Conservation (phyloP, 768 basidiomycete species). For the Boletellus sp. region DNA sequence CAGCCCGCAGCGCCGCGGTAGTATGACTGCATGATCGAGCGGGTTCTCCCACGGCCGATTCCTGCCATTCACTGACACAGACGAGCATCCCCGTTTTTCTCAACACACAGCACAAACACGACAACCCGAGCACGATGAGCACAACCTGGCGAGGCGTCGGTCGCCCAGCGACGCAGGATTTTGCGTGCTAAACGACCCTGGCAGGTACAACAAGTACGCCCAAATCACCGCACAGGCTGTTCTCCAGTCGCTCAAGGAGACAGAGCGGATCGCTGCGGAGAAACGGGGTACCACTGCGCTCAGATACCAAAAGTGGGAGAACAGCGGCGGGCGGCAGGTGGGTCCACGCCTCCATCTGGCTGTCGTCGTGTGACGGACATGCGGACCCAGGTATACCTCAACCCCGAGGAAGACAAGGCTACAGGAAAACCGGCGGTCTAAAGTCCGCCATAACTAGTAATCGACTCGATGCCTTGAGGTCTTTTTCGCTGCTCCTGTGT, state of each 20-base stretch:
- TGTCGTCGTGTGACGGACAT: neutral
- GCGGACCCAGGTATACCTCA: constrained; percentile 26
- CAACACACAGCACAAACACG: neutral
- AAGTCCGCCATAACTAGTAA: too few relatives aligned
- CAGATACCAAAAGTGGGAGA: constrained; percentile 90
- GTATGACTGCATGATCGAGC: constrained; percentile 84
- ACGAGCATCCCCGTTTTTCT: too few relatives aligned
- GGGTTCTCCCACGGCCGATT: too few relatives aligned
- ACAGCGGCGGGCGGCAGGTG: constrained; percentile 82
- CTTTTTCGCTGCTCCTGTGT: neutral
- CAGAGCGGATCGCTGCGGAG: constrained; percentile 80
- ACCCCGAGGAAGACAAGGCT: constrained; percentile 24
- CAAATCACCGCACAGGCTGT: constrained; percentile 92
- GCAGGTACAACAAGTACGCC: constrained; percentile 97
- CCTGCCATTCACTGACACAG: too few relatives aligned
- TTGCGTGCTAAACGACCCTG: neutral
- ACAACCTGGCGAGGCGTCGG: constrained; percentile 72
- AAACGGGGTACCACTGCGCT: constrained; percentile 74
- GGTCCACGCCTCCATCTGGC: constrained; percentile 13
- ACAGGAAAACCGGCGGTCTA: constrained; percentile 18
- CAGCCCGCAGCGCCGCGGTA: constrained; percentile 86
- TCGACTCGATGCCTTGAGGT: too few relatives aligned
- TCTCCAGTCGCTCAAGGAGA: constrained; percentile 87
- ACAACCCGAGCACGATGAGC: constrained; percentile 66
- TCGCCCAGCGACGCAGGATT: too few relatives aligned